Evolutionary conservation across 345 rosid species (phyloP).

Genomic region (Gossypium turneri): DNA sequence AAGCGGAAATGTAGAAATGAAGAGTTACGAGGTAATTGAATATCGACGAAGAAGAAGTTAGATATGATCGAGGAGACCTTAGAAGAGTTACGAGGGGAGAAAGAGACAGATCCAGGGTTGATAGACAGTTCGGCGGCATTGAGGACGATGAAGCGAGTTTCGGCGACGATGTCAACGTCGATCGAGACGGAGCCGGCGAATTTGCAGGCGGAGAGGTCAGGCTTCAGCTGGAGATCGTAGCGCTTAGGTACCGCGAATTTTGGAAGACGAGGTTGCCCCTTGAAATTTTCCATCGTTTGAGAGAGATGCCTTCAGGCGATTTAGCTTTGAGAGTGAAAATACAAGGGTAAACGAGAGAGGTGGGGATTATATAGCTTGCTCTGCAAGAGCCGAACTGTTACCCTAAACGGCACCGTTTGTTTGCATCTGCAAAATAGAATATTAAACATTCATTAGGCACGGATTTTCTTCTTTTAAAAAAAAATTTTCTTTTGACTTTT

Average conservation of each 20-base stretch:
- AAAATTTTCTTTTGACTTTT: too few relatives aligned
- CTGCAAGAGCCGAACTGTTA: not conserved
- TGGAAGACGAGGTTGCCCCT: conserved; percentile 85
- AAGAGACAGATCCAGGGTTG: conserved; percentile 45
- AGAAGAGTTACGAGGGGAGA: conserved; percentile 38
- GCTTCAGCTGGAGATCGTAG: conserved; percentile 69
- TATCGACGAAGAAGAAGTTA: not conserved
- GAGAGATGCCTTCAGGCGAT: not conserved
- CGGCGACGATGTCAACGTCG: conserved; percentile 52
- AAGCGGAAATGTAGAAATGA: not conserved
- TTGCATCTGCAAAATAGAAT: not conserved
- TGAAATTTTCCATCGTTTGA: conserved; percentile 66
- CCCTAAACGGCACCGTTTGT: not conserved
- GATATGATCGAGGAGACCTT: conserved; percentile 38
- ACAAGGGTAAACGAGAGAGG: not conserved
- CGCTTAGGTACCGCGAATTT: conserved; percentile 77
- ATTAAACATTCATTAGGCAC: too few relatives aligned
- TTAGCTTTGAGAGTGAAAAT: not conserved
- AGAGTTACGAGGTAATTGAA: not conserved
- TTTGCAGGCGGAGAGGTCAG: conserved; percentile 70
- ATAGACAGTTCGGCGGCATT: conserved; percentile 89
- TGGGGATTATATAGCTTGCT: not conserved
- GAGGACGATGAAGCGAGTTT: conserved; percentile 73
- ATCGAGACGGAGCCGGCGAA: conserved; percentile 62
- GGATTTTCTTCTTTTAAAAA: too few relatives aligned